phyloP scores from a whole-genome alignment of 495 filamentous ascomycete genomes.

The Neurospora cerealis region DNA sequence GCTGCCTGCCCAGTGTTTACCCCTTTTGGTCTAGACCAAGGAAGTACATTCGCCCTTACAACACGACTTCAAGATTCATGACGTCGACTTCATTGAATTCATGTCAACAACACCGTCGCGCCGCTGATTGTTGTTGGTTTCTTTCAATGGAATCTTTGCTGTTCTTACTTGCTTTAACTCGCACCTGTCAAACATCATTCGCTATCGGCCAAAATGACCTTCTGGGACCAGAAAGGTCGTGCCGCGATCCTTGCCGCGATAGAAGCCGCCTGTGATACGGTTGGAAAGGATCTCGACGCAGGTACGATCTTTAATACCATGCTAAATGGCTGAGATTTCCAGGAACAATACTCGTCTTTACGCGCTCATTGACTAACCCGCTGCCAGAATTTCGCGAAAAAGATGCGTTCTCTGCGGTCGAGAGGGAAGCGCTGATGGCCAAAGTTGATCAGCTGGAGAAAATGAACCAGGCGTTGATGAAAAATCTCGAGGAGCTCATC shows the following conservation, averaged over 20 bases:
- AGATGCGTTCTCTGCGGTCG: conserved; percentile 11
- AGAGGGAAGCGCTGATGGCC: conserved; percentile 22
- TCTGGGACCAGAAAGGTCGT: conserved; percentile 29
- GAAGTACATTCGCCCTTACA: not conserved
- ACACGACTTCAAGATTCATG: not conserved
- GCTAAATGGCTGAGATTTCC: not conserved
- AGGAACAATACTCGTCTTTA: not conserved
- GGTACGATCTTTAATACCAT: conserved; percentile 11
- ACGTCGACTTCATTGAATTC: not conserved
- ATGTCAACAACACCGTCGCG: not conserved
- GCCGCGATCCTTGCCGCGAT: conserved; percentile 32
- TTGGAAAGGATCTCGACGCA: conserved; percentile 24
- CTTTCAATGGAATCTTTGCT: not conserved
- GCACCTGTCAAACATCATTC: not conserved
- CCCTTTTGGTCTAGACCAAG: not conserved
- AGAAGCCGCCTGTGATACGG: conserved; percentile 26
- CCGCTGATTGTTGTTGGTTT: not conserved
- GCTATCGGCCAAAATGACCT: conserved; percentile 19
- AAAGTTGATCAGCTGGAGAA: conserved; percentile 18
- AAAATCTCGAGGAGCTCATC: conserved; percentile 23
- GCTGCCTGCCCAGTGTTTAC: not conserved
- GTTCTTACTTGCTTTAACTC: not conserved
- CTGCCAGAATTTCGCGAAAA: conserved; percentile 11
- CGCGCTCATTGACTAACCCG: not conserved
- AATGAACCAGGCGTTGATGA: conserved; percentile 26